A percentile compares a stretch with the other conserved stretches of the same genome.
These are phyloP conservation scores for Sphaerostilbella broomeana DNA, from an alignment of 2,329 filamentous ascomycete species.

Conservation along the genomic window DNA sequence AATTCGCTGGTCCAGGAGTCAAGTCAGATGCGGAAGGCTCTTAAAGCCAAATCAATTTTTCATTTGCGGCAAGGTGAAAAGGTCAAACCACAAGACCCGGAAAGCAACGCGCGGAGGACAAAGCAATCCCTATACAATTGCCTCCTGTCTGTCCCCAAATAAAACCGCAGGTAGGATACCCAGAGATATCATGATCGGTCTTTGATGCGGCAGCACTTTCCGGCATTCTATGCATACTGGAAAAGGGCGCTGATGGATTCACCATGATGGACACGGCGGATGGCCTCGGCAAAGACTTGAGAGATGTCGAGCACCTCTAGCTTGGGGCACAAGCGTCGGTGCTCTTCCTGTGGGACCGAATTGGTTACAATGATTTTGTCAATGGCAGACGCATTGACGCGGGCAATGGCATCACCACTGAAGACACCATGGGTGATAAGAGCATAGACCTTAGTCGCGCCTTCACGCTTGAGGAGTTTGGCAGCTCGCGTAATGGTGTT, in stretches of 20 bases:
- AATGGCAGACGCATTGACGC: constrained; percentile 86
- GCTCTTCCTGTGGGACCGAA: constrained; percentile 82
- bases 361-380: constrained; percentile 96
- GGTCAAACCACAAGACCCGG: too few relatives aligned
- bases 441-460: constrained; percentile 84
- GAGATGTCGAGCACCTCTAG: constrained; percentile 86
- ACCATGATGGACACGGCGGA: constrained; percentile 91
- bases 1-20: too few relatives aligned
- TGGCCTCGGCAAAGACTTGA: constrained; percentile 89
- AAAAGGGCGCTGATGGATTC: constrained; percentile 97
- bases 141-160: too few relatives aligned
- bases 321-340: constrained; percentile 73
- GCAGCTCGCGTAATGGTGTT: constrained; percentile 96
- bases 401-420: constrained; percentile 87
- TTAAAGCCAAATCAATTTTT: too few relatives aligned
- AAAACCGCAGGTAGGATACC: too few relatives aligned
- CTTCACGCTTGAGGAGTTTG: constrained; percentile 93
- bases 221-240: constrained; percentile 25
- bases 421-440: constrained; percentile 92
- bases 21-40: too few relatives aligned
- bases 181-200: too few relatives aligned
- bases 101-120: too few relatives aligned
- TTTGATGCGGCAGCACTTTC: too few relatives aligned
- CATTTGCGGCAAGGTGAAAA: too few relatives aligned
- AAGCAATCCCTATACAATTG: too few relatives aligned